Evolutionary conservation across 2,329 filamentous ascomycete species (phyloP).

Genomic region (Diaporthe batatas): DNA sequence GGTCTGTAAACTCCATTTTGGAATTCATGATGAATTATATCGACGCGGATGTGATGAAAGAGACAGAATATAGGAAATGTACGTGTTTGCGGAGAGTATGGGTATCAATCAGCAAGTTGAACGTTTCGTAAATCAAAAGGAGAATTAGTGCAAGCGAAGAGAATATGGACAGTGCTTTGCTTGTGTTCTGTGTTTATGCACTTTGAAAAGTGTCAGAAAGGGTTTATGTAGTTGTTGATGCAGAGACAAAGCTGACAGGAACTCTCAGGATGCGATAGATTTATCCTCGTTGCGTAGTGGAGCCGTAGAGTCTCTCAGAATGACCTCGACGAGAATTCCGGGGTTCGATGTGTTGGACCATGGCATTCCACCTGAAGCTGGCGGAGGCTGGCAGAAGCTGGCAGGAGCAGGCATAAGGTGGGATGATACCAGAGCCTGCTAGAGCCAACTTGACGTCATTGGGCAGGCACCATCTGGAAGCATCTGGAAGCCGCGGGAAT

Average conservation of each 20-base stretch:
- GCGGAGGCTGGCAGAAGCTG: conserved; percentile 32
- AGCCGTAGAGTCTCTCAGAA: conserved; percentile 34
- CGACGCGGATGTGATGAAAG: conserved; percentile 34
- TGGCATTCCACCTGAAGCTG: conserved; percentile 34
- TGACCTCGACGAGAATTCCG: conserved; percentile 8
- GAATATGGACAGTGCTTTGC: conserved; percentile 39
- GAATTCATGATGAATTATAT: conserved; percentile 71
- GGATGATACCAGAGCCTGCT: conserved; percentile 32
- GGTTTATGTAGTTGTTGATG: neutral
- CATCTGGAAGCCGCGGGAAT: conserved; percentile 36
- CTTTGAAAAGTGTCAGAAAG: conserved; percentile 7
- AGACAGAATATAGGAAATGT: conserved; percentile 13
- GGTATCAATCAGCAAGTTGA: conserved; percentile 30
- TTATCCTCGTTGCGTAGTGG: conserved; percentile 39
- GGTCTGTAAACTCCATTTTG: conserved; percentile 92
- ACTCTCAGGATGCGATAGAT: conserved; percentile 19
- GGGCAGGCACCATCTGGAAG: conserved; percentile 33
- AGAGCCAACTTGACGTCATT: conserved; percentile 38
- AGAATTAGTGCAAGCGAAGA: conserved; percentile 15
- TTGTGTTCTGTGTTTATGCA: conserved; percentile 11
- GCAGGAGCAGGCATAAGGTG: conserved; percentile 5
- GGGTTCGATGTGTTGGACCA: conserved; percentile 29
- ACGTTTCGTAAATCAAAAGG: conserved; percentile 20
- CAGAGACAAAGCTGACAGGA: too few relatives aligned
- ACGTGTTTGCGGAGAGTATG: conserved; percentile 24